Evolutionary conservation across 2,329 filamentous ascomycete genomes (phyloP).

Genomic region (Aquanectria penicillioides): DNA sequence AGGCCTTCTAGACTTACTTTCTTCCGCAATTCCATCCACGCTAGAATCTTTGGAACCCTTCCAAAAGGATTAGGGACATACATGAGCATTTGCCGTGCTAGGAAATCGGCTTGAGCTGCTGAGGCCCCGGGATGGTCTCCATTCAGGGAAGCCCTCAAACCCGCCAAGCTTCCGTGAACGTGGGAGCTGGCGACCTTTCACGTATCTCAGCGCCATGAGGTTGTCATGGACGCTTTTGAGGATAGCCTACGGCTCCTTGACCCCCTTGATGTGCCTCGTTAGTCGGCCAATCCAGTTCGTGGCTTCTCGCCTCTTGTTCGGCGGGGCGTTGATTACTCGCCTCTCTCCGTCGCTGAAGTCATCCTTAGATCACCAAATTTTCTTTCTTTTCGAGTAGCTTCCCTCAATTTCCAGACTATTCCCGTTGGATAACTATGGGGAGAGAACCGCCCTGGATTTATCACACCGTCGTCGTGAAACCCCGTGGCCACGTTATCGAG

Average conservation of each 20-base stretch:
- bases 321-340: not conserved
- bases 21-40: constrained; percentile 26
- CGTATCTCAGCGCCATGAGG: not conserved
- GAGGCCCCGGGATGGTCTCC: not conserved
- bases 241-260: not conserved
- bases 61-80: constrained; percentile 28
- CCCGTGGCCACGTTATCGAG: not conserved
- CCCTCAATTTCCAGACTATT: not conserved
- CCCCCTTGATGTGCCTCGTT: not conserved
- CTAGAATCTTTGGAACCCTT: constrained; percentile 35
- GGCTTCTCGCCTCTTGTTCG: not conserved
- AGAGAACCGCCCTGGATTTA: not conserved
- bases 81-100: not conserved
- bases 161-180: not conserved
- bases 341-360: not conserved
- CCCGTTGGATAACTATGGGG: not conserved
- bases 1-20: too few species aligned
- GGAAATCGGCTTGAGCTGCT: not conserved
- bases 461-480: not conserved
- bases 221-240: not conserved
- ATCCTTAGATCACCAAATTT: not conserved
- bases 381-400: not conserved
- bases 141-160: not conserved
- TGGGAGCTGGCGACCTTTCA: not conserved
- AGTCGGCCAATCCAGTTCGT: not conserved